phyloP scores from a whole-genome alignment of 306 rosid genomes.

The Fagus crenata region DNA sequence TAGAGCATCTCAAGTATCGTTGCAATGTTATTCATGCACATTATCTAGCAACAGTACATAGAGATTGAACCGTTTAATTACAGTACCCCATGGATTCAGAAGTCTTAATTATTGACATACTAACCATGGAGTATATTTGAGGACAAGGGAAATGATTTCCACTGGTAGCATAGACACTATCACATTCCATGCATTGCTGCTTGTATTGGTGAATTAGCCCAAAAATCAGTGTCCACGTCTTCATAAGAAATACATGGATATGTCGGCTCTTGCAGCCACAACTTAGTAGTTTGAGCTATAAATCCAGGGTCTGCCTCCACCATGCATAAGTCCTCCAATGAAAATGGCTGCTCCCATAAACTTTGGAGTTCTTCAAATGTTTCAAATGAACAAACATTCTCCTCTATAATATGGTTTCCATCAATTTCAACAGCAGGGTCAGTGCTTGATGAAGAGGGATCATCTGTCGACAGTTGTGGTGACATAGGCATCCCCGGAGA shows the following conservation, averaged over 20 bases:
- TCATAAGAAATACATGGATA: constrained; percentile 14
- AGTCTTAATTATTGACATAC: too few relatives aligned
- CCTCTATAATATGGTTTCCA: neutral
- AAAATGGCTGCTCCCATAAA: constrained; percentile 22
- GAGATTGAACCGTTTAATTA: too few relatives aligned
- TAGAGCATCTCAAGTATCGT: too few relatives aligned
- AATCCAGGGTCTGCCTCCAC: neutral
- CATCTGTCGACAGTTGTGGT: neutral
- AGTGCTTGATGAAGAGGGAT: neutral
- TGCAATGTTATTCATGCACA: too few relatives aligned
- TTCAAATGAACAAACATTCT: neutral
- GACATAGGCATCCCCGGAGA: neutral
- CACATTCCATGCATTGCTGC: neutral
- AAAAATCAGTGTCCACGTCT: neutral
- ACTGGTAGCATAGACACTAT: neutral
- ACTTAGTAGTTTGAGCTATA: neutral
- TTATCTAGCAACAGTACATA: too few relatives aligned
- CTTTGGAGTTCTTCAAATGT: constrained; percentile 26
- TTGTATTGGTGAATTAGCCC: neutral
- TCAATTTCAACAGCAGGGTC: neutral
- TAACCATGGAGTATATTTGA: too few relatives aligned
- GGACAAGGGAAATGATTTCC: too few relatives aligned
- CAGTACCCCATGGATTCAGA: too few relatives aligned
- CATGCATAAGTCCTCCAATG: neutral
- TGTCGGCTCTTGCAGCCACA: constrained; percentile 25